Conservation (phyloP, 1,139 yeast genomes). For the Hanseniaspora gamundiae region DNA sequence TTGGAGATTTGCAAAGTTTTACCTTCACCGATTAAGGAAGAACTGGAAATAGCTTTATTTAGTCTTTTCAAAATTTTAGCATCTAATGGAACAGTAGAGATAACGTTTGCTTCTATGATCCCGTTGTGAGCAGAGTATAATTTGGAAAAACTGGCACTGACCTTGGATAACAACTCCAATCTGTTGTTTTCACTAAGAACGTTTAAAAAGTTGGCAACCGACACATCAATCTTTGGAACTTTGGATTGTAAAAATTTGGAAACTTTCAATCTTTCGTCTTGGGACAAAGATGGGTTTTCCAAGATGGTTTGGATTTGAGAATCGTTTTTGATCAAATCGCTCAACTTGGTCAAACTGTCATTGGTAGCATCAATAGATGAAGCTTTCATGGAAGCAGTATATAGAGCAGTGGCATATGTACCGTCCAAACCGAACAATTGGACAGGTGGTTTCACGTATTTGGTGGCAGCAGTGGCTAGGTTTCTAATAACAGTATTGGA, state of each 20-base stretch:
- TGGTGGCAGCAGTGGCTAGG: slow-evolving; percentile 49
- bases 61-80: slow-evolving; percentile 67
- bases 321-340: slow-evolving; percentile 43
- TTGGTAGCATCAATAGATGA: slow-evolving; percentile 64
- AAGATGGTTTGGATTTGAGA: slow-evolving; percentile 49
- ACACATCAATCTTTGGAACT: slow-evolving; percentile 47
- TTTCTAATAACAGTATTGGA: slow-evolving; percentile 62
- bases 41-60: slow-evolving; percentile 65
- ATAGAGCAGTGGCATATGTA: slow-evolving; percentile 91
- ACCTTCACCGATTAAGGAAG: slow-evolving; percentile 73
- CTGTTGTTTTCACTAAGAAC: slow-evolving; percentile 95
- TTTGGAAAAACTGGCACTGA: slow-evolving; percentile 60
- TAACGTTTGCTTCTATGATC: slow-evolving; percentile 84
- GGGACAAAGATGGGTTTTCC: slow-evolving; percentile 73
- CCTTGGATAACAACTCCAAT: slow-evolving; percentile 52
- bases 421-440: slow-evolving; percentile 94
- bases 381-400: slow-evolving; percentile 81
- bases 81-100: slow-evolving; percentile 81
- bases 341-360: slow-evolving; percentile 51
- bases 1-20: slow-evolving; percentile 78
- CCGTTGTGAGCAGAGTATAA: slow-evolving; percentile 88
- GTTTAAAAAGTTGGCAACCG: slow-evolving; percentile 67
- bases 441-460: slow-evolving; percentile 69
- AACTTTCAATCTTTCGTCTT: slow-evolving; percentile 60
- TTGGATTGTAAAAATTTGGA: slow-evolving; percentile 42